Percentiles rank a stretch among this genome's conserved stretches.
These are phyloP conservation scores for Rhytidhysteron rufulum DNA, from an alignment of 2,329 filamentous ascomycete species.

Conservation along the genomic window DNA sequence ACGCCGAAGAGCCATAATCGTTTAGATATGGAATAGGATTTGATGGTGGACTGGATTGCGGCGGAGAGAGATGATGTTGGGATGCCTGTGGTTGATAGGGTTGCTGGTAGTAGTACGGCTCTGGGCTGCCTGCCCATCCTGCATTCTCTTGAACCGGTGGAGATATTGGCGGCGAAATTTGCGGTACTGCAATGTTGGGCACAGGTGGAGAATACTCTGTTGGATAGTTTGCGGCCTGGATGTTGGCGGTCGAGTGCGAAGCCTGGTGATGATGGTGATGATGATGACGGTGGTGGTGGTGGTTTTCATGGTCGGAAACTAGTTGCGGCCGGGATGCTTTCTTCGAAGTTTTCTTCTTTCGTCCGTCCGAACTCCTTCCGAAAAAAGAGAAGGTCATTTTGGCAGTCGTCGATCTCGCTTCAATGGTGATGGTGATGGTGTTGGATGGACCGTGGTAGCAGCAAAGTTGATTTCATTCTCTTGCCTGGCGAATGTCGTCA, in stretches of 20 bases:
- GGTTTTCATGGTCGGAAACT: background rate
- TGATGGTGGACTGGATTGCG: background rate
- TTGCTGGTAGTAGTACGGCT: background rate
- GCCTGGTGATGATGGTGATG: no score
- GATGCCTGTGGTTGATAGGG: background rate
- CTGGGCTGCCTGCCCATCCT: background rate
- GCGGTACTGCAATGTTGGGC: background rate
- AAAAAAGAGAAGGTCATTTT: slow-evolving; percentile 4
- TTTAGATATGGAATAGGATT: background rate
- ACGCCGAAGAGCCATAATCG: background rate
- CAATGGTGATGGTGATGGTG: no score
- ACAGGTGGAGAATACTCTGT: slow-evolving; percentile 1
- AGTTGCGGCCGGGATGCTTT: background rate
- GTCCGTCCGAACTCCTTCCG: background rate
- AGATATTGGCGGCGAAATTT: background rate
- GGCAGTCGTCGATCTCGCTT: background rate
- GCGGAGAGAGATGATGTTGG: slow-evolving; percentile 1
- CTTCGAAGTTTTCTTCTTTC: slow-evolving; percentile 2
- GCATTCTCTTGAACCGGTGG: background rate
- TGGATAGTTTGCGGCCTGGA: background rate
- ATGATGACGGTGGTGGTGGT: no score
- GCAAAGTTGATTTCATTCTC: no score
- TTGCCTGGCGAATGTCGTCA: no score
- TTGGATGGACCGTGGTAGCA: no score
- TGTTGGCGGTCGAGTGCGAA: slow-evolving; percentile 1